These are phyloP conservation scores for Cytospora schulzeri DNA, from an alignment of 2,329 filamentous ascomycete species.

Conservation along the genomic window DNA sequence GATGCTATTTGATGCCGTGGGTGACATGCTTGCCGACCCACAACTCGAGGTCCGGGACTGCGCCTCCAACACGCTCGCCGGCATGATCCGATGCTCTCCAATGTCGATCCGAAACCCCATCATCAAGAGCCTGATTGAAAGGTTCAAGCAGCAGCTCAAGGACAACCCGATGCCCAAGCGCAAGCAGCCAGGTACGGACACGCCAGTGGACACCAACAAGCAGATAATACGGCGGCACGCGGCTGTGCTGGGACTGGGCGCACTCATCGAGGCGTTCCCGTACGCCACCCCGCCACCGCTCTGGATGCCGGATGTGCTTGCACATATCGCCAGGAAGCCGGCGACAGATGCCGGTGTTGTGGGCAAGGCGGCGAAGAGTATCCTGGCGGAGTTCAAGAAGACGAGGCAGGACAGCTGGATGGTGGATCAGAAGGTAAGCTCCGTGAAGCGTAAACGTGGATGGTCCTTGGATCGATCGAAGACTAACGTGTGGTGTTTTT, in stretches of 20 bases:
- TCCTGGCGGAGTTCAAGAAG: constrained; percentile 98
- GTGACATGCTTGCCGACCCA: constrained; percentile 86
- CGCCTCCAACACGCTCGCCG: constrained; percentile 88
- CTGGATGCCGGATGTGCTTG: constrained; percentile 94
- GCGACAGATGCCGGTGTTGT: constrained; percentile 89
- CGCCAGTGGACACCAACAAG: constrained; percentile 69
- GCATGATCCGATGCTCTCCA: constrained; percentile 97
- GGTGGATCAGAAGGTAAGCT: constrained; percentile 90
- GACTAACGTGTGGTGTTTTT: constrained; percentile 35
- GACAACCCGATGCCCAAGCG: constrained; percentile 86
- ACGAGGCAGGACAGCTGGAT: constrained; percentile 98
- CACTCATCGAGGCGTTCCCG: constrained; percentile 92
- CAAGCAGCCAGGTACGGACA: constrained; percentile 65
- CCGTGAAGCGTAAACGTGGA: neutral
- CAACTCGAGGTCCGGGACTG: constrained; percentile 94
- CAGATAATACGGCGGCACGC: constrained; percentile 84
- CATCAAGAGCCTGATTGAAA: constrained; percentile 72
- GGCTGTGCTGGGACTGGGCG: constrained; percentile 86
- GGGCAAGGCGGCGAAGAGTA: constrained; percentile 91
- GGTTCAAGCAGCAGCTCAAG: constrained; percentile 77
- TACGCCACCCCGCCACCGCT: constrained; percentile 88
- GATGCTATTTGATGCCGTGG: constrained; percentile 86
- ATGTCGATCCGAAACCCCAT: constrained; percentile 75
- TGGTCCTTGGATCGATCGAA: neutral
- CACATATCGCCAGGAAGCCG: constrained; percentile 79